These are phyloP conservation scores for Pseudisothecium myosuroides DNA, from an alignment of 225 moss, liverwort and hornwort genomes.

Conservation along the genomic window DNA sequence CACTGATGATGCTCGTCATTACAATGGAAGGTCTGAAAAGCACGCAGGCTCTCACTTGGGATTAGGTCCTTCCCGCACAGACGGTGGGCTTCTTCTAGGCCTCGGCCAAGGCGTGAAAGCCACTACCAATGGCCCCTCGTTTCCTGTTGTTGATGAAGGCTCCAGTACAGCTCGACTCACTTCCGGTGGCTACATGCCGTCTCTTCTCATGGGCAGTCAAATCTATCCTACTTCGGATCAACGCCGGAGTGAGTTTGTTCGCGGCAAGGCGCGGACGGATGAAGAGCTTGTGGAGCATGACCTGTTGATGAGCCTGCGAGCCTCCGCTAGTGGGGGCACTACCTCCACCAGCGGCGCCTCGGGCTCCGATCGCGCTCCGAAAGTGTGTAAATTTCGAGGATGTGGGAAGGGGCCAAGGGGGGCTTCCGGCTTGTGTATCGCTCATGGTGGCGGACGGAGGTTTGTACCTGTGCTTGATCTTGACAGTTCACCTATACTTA, in stretches of 20 bases:
- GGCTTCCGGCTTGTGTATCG: constrained; percentile 92
- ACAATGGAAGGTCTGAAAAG: constrained; percentile 10
- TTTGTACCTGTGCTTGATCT: constrained; percentile 28
- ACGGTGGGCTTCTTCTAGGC: constrained; percentile 28
- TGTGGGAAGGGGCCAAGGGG: constrained; percentile 93
- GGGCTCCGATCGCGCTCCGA: constrained; percentile 65
- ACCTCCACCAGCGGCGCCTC: constrained; percentile 91
- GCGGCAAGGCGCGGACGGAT: constrained; percentile 31
- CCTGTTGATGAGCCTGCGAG: constrained; percentile 58
- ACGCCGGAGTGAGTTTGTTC: constrained; percentile 9
- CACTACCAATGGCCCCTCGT: constrained; percentile 8
- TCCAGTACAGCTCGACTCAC: constrained; percentile 85
- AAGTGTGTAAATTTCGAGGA: constrained; percentile 95
- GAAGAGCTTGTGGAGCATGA: constrained; percentile 66
- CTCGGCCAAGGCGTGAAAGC: constrained; percentile 44
- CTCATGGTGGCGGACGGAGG: constrained; percentile 93
- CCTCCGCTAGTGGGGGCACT: constrained; percentile 80
- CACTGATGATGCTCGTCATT: not conserved
- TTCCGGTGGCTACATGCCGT: constrained; percentile 91
- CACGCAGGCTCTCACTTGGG: constrained; percentile 30
- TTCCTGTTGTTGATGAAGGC: constrained; percentile 91
- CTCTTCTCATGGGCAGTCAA: constrained; percentile 64
- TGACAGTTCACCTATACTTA: not conserved
- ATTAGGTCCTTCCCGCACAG: constrained; percentile 10
- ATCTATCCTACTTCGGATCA: constrained; percentile 29